Evolutionary conservation across 805 yeast genomes (phyloP).

Genomic region (Blastobotrys attinorum): DNA sequence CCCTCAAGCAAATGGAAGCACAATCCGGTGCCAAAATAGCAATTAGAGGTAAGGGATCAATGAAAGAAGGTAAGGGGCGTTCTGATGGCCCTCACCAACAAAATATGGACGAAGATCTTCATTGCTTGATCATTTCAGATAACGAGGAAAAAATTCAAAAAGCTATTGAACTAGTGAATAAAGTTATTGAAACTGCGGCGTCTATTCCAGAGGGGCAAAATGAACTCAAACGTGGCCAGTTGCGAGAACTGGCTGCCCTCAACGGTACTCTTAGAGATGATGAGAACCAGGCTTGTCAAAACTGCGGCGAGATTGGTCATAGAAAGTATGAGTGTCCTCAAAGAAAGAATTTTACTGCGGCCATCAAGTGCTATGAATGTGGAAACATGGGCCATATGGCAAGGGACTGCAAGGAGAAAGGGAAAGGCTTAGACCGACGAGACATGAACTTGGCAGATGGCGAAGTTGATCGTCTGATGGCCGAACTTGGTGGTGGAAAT

Average conservation of each 20-base stretch:
- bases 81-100: constrained; percentile 36
- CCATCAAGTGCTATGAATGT: constrained; percentile 66
- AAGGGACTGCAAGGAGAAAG: constrained; percentile 61
- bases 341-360: constrained; percentile 41
- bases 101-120: constrained; percentile 73
- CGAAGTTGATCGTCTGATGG: constrained; percentile 46
- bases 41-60: constrained; percentile 92
- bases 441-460: constrained; percentile 31
- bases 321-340: constrained; percentile 56
- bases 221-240: constrained; percentile 81
- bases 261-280: constrained; percentile 93
- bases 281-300: constrained; percentile 51
- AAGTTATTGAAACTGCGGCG: constrained; percentile 74
- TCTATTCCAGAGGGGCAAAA: constrained; percentile 90
- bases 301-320: constrained; percentile 64
- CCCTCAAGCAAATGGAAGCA: constrained; percentile 69
- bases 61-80: constrained; percentile 75
- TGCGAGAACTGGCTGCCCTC: constrained; percentile 83
- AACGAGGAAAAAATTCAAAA: constrained; percentile 64
- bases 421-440: constrained; percentile 9
- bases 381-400: constrained; percentile 83
- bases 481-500: constrained; percentile 32
- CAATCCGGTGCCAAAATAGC: constrained; percentile 86
- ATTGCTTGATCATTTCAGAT: constrained; percentile 81
- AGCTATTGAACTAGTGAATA: constrained; percentile 68